These are phyloP conservation scores for Macrocystidia cucumis DNA, from an alignment of 1,284 basidiomycete species.

Conservation along the genomic window DNA sequence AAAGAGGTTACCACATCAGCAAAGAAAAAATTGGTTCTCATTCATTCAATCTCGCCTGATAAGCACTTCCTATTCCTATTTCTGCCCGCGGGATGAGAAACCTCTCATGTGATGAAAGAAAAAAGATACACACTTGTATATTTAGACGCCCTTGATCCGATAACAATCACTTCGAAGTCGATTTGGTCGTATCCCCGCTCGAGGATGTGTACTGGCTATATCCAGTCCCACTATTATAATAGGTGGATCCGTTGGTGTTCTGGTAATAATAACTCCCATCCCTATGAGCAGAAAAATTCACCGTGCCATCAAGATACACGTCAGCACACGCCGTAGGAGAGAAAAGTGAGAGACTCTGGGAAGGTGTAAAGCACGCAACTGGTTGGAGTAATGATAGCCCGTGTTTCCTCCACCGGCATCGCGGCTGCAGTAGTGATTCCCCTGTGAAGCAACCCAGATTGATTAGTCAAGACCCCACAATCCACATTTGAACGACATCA, in stretches of 20 bases:
- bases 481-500: not conserved
- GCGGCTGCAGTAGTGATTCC: constrained; percentile 50
- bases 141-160: too few species aligned
- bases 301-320: not conserved
- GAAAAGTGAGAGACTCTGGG: not conserved
- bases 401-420: constrained; percentile 25
- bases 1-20: too few species aligned
- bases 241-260: constrained; percentile 54
- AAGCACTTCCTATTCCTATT: too few species aligned
- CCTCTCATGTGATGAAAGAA: too few species aligned
- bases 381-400: constrained; percentile 56
- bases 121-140: too few species aligned
- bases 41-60: too few species aligned
- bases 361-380: constrained; percentile 19
- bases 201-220: constrained; percentile 44
- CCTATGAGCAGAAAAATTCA: constrained; percentile 22
- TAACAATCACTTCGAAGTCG: constrained; percentile 12
- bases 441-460: too few species aligned
- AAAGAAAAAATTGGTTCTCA: too few species aligned
- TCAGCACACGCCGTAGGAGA: not conserved
- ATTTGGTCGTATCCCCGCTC: constrained; percentile 27
- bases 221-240: constrained; percentile 44
- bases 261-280: constrained; percentile 53
- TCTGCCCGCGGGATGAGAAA: too few species aligned
- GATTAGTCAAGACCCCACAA: not conserved